Base-by-base conservation (phyloP, 1,139 yeast genomes). In the Arxiozyma telluris region DNA sequence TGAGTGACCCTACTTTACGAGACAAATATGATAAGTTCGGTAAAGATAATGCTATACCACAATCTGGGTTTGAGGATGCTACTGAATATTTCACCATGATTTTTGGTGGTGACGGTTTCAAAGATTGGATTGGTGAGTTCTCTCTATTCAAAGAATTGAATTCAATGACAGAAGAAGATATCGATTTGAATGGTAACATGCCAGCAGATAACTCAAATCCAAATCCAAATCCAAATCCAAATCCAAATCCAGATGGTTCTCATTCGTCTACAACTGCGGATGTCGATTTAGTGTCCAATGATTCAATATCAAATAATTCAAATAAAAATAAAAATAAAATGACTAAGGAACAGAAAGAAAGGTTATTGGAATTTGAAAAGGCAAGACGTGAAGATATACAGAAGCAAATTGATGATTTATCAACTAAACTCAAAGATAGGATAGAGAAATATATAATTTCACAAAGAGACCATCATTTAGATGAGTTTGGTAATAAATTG, bases 31-130 rank as follows among this genome's bases (percentile, higher is more conserved):
- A 85, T 64, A 78, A 81, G 66, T 81, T 71, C 61, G 88, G 87
- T 50, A 81, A 81, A 58, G 84, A 80, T 54, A 80, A 80, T 59
- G 82, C 84, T n/a, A 77, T 82, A 44, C 89, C 89, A 1, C 76
- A 74, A 38, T 83, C 81, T 55, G 87, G 87, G 1, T 82, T 82
- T 59, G 87, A 82, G 61, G 91, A 84, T 64, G 89, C 91, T 0
- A 71, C 76, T 48, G 91, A 84, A 62, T 81, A 81, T 63, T 81
- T 85, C 66, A 78, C 81, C 22, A 77, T 80, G 71, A 83, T 85
- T 38, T 85, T 85, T 68, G 94, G 94, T 54, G 94, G 94, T 51
- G 90, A 84, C 55, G 83, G 84, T 0, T 85, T 85, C 64, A 78
- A 78, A 56, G 82, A 79, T 54, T 85, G 89, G 85, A 83, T 86